phyloP scores from a whole-genome alignment of 768 basidiomycete species.

The Trichaptum fuscoviolaceum region DNA sequence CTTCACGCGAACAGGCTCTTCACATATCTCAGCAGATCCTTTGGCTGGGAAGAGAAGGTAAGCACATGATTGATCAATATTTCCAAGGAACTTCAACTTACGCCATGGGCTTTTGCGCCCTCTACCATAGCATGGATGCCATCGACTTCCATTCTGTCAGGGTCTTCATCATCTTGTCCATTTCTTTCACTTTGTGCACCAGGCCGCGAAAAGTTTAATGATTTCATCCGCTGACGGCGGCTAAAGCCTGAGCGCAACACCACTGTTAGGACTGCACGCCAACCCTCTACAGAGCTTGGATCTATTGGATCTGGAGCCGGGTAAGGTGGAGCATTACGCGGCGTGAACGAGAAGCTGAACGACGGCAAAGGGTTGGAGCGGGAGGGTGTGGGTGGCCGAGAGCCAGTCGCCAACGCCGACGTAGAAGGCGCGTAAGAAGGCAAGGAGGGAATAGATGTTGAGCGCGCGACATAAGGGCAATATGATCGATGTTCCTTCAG shows the following conservation, averaged over 20 bases:
- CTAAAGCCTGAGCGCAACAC: constrained; percentile 62
- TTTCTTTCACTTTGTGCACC: constrained; percentile 13
- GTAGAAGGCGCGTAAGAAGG: constrained; percentile 23
- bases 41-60: constrained; percentile 40
- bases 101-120: constrained; percentile 70
- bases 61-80: constrained; percentile 10
- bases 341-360: constrained; percentile 26
- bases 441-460: constrained; percentile 57
- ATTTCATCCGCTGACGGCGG: constrained; percentile 42
- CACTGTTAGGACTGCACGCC: constrained; percentile 72
- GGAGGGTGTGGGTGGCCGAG: constrained; percentile 19
- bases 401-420: constrained; percentile 10
- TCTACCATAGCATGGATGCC: constrained; percentile 71
- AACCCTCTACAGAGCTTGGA: constrained; percentile 53
- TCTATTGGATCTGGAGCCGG: constrained; percentile 12
- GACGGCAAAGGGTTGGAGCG: constrained; percentile 19
- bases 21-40: constrained; percentile 68
- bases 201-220: constrained; percentile 22
- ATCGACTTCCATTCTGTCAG: constrained; percentile 28
- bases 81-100: constrained; percentile 31
- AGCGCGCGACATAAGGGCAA: constrained; percentile 77
- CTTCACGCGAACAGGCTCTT: constrained; percentile 57
- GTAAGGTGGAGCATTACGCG: constrained; percentile 25
- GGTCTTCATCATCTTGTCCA: constrained; percentile 27
- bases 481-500: constrained; percentile 80